Conservation (phyloP, 306 rosid species). For the Rosa persica region DNA sequence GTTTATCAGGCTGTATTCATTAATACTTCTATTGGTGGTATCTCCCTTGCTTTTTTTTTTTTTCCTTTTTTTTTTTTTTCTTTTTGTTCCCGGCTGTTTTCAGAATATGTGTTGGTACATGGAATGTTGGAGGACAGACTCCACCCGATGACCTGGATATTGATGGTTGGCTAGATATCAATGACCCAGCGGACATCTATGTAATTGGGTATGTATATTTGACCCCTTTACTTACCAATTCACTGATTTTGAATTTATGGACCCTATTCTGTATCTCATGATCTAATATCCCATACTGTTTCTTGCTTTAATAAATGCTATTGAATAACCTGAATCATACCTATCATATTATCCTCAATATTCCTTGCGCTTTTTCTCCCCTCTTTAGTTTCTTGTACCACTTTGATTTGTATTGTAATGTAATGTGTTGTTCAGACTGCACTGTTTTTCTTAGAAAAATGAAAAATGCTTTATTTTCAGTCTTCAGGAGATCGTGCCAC, state of each 20-base stretch:
- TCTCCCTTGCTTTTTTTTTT: conserved; percentile 11
- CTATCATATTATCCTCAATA: background rate
- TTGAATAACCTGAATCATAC: conserved; percentile 3
- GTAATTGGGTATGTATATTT: conserved; percentile 69
- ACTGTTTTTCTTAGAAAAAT: conserved; percentile 3
- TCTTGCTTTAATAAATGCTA: background rate
- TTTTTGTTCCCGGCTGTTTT: conserved; percentile 6
- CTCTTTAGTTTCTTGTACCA: conserved; percentile 4
- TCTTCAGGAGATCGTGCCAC: conserved; percentile 95
- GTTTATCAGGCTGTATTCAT: conserved; percentile 22
- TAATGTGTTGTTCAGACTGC: conserved; percentile 10
- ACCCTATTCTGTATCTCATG: conserved; percentile 15
- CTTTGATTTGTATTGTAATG: conserved; percentile 22
- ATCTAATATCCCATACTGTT: background rate
- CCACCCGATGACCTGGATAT: conserved; percentile 84
- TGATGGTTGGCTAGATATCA: conserved; percentile 70
- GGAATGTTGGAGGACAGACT: conserved; percentile 88
- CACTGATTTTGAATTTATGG: conserved; percentile 6
- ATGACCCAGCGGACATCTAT: conserved; percentile 84
- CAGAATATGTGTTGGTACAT: conserved; percentile 81
- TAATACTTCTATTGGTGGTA: conserved; percentile 22
- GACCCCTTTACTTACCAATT: background rate
- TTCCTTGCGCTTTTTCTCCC: background rate
- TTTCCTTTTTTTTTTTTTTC: conserved; percentile 29
- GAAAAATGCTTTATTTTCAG: conserved; percentile 44